Evolutionary conservation across 495 filamentous ascomycete species (phyloP).

Genomic region (Penicillium turbatum): DNA sequence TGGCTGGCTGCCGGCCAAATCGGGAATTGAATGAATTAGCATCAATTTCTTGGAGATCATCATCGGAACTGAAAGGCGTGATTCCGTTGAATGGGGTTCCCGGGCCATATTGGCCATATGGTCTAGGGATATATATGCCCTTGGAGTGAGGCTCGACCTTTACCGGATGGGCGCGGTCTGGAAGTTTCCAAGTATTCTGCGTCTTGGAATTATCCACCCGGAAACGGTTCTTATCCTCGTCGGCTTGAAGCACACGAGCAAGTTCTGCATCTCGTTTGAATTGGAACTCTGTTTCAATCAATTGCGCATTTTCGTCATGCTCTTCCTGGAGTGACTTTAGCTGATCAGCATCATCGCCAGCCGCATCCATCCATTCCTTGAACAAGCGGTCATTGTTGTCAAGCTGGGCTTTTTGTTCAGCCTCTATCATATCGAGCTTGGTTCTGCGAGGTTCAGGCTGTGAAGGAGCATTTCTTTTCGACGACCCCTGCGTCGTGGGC

Average conservation of each 20-base stretch:
- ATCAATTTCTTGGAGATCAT: conserved; percentile 23
- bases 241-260: conserved; percentile 40
- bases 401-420: conserved; percentile 4
- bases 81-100: background rate
- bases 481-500: conserved; percentile 4
- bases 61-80: conserved; percentile 9
- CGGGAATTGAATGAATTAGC: conserved; percentile 16
- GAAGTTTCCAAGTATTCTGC: conserved; percentile 8
- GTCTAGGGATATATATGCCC: background rate
- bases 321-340: conserved; percentile 30
- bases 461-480: conserved; percentile 11
- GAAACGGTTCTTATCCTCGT: conserved; percentile 1
- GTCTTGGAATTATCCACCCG: background rate
- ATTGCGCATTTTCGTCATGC: conserved; percentile 26
- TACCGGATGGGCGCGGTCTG: conserved; percentile 9
- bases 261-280: conserved; percentile 42
- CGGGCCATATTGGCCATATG: background rate
- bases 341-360: background rate
- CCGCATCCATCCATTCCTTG: conserved; percentile 2
- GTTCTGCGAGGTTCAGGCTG: conserved; percentile 1
- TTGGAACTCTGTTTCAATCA: conserved; percentile 11
- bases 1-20: background rate
- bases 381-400: background rate
- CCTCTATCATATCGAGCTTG: conserved; percentile 9
- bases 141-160: background rate